Base-by-base conservation (phyloP, 805 yeast species). In the Yarrowia porcina region DNA sequence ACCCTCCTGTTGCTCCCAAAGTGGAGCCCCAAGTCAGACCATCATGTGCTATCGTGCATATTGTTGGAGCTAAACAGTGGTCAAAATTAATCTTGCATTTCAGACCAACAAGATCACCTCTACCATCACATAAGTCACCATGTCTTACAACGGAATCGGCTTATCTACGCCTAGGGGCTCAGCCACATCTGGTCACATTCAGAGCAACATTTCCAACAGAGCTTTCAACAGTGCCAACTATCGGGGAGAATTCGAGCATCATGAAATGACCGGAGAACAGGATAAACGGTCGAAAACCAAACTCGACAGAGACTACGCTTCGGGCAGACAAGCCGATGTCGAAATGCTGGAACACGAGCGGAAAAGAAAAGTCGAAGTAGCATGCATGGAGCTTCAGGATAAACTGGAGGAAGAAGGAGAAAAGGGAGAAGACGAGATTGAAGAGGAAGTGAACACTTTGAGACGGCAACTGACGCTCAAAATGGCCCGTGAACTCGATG, bases 101-200 rank as follows among this genome's bases (percentile, higher is more conserved):
- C n/a, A 15, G 28, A 20, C 20, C 17, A 13, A 17, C 32, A 27
- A n/a, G n/a, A n/a, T n/a, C 20, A 27, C 15, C 18, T 12, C 42
- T 15, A 17, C 30, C 15, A 27, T 18, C 49, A 42, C 32, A 25
- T 11, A 25, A 18, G 12, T 5, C n/a, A 17, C 41, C 60, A 71
- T 71, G 74, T 71, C 73, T 32, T 74, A 74, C 64, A 74, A 74
- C 66, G 75, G 75, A 15, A 71, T 74, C n/a, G 77, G 77, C 1
- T 68, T 74, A 9, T 36, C 67, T 32, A 71, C 75, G 7, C 70
- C 72, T 2, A 61, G 74, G 11, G 77, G 77, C 5, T 66, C 71
- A 10, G 75, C 73, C 9, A 74, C 77, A 15, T 73, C 70, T 39
- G 77, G 77, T 8, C 69, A 67, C 61, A 65, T 74, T 15, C 75